These are phyloP conservation scores for Psilocybe sp. DNA, from an alignment of 768 basidiomycete species.

Conservation along the genomic window DNA sequence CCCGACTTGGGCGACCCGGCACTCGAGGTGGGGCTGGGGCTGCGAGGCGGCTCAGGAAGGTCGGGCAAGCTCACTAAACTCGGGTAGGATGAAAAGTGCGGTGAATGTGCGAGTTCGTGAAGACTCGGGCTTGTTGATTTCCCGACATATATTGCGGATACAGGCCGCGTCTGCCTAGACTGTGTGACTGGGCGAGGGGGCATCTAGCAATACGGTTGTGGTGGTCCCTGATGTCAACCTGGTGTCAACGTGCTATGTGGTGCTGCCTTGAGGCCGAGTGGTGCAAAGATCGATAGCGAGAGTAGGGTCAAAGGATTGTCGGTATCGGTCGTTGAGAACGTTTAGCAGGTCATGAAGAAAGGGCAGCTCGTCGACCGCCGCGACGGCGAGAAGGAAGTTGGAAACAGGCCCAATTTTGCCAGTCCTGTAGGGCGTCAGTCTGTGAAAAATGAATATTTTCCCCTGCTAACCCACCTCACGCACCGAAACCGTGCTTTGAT, in stretches of 20 bases:
- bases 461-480: too few relatives aligned
- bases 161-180: conserved; percentile 31
- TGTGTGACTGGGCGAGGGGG: conserved; percentile 33
- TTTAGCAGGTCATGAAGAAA: conserved; percentile 21
- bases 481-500: too few relatives aligned
- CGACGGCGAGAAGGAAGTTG: conserved; percentile 20
- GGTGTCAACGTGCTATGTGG: conserved; percentile 6
- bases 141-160: conserved; percentile 44
- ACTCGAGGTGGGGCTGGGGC: conserved; percentile 41
- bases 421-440: too few relatives aligned
- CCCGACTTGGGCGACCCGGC: conserved; percentile 54
- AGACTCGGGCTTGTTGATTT: conserved; percentile 20
- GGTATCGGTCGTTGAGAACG: conserved; percentile 6
- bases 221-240: conserved; percentile 4
- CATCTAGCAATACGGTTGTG: conserved; percentile 25
- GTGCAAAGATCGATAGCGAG: conserved; percentile 14
- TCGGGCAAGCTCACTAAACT: conserved; percentile 47
- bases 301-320: conserved; percentile 19
- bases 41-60: conserved; percentile 65
- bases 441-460: too few relatives aligned
- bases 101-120: conserved; percentile 18
- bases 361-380: conserved; percentile 28
- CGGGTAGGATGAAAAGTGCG: conserved; percentile 20
- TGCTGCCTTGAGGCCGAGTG: conserved; percentile 7
- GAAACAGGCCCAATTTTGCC: conserved; percentile 1